A percentile compares a stretch with the other conserved stretches of the same genome.
These are phyloP conservation scores for Celoporthe dispersa DNA, from an alignment of 2,329 filamentous ascomycete species.

Conservation along the genomic window DNA sequence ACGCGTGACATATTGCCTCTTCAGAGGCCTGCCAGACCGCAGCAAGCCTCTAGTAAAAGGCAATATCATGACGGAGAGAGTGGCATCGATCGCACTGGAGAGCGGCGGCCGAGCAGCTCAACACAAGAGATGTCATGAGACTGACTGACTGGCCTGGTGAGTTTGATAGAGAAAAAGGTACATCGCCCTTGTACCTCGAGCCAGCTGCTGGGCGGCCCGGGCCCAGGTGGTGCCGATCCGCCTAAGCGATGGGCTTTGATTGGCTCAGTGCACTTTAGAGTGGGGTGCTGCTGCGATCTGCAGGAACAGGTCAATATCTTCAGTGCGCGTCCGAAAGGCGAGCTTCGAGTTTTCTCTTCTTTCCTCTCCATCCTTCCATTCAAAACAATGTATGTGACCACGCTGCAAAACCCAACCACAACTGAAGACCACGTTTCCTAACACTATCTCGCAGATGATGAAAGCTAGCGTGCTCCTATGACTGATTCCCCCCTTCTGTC, in stretches of 20 bases:
- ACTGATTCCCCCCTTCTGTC: constrained; percentile 70
- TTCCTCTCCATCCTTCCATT: constrained; percentile 90
- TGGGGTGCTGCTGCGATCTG: constrained; percentile 16
- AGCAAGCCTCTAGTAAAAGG: constrained; percentile 19
- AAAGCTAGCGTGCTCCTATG: constrained; percentile 98
- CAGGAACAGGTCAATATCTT: constrained; percentile 25
- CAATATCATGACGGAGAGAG: constrained; percentile 18
- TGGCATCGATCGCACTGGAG: constrained; percentile 3
- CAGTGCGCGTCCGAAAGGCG: constrained; percentile 28
- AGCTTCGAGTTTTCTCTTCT: constrained; percentile 46
- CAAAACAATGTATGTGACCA: constrained; percentile 84
- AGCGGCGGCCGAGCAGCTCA: not conserved
- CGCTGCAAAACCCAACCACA: constrained; percentile 28
- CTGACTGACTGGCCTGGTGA: not conserved
- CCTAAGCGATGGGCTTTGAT: constrained; percentile 3
- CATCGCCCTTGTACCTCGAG: constrained; percentile 24
- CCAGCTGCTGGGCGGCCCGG: constrained; percentile 1
- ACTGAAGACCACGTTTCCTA: constrained; percentile 33
- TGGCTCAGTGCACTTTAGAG: not conserved
- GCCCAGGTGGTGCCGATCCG: constrained; percentile 12
- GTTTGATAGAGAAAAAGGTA: constrained; percentile 21
- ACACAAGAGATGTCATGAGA: constrained; percentile 19
- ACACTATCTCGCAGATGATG: constrained; percentile 78
- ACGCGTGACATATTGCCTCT: constrained; percentile 10
- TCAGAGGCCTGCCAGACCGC: constrained; percentile 9